A percentile compares a stretch with the other conserved stretches of the same genome.
These are phyloP conservation scores for Helianthus annuus DNA, from an alignment of 129 eudicot species.

Conservation along the genomic window DNA sequence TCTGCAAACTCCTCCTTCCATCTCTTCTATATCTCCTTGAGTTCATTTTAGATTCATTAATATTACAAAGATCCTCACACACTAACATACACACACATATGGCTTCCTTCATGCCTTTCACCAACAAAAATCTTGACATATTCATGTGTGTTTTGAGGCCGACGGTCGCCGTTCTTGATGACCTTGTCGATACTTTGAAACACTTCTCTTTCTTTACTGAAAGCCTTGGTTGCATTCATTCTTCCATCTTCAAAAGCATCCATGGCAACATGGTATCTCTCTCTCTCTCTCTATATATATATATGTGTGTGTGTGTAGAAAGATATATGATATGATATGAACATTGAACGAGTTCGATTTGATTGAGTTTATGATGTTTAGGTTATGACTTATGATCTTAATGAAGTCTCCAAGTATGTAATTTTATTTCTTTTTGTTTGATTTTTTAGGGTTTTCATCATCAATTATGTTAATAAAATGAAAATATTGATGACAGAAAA, in stretches of 20 bases:
- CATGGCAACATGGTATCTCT: slow-evolving; percentile 70
- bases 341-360: not conserved
- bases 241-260: slow-evolving; percentile 62
- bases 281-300: slow-evolving; percentile 6
- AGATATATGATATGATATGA: not conserved
- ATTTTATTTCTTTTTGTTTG: too few species aligned
- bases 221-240: slow-evolving; percentile 66
- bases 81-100: slow-evolving; percentile 10
- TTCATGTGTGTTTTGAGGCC: slow-evolving; percentile 51
- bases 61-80: not conserved
- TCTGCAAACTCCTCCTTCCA: not conserved
- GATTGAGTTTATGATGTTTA: not conserved
- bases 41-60: not conserved
- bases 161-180: slow-evolving; percentile 54
- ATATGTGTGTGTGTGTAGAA: not conserved
- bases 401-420: not conserved
- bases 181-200: slow-evolving; percentile 50
- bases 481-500: not conserved
- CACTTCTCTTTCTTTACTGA: slow-evolving; percentile 49
- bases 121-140: slow-evolving; percentile 56
- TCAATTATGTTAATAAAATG: too few species aligned
- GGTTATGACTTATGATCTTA: too few species aligned
- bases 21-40: not conserved
- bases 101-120: slow-evolving; percentile 72
- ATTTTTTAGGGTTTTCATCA: too few species aligned